Evolutionary conservation across 208 protist species (phyloP).

Genomic region (Trypanosoma congolense): DNA sequence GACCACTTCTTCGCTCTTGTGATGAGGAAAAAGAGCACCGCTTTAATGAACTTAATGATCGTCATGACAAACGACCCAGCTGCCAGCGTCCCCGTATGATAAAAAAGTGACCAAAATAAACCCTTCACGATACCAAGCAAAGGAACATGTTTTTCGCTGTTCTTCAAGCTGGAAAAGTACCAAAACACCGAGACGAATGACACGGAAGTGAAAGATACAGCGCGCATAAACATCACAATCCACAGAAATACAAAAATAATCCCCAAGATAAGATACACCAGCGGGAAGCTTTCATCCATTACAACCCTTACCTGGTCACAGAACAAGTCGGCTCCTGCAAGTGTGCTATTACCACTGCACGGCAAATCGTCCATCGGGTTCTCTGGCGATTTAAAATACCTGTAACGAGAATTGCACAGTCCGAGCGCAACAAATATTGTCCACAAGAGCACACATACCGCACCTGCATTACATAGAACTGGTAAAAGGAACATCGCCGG

Average conservation of each 20-base stretch:
- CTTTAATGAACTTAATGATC: constrained; percentile 63
- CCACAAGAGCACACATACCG: constrained; percentile 15
- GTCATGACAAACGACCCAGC: constrained; percentile 84
- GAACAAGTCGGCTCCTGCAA: constrained; percentile 2
- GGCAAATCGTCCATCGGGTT: constrained; percentile 9
- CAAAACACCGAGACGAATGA: constrained; percentile 63
- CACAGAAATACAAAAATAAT: constrained; percentile 76
- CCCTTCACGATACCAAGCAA: constrained; percentile 16
- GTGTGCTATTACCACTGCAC: neutral
- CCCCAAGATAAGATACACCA: constrained; percentile 35
- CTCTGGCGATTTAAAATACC: neutral
- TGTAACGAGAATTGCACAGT: constrained; percentile 10
- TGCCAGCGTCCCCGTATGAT: constrained; percentile 81
- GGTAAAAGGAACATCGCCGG: constrained; percentile 55
- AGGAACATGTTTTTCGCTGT: constrained; percentile 30
- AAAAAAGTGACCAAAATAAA: constrained; percentile 39
- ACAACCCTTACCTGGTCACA: constrained; percentile 1
- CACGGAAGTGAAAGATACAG: constrained; percentile 43
- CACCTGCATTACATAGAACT: constrained; percentile 20
- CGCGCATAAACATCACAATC: constrained; percentile 47
- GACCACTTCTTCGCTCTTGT: constrained; percentile 17
- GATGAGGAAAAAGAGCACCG: constrained; percentile 38
- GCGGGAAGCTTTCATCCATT: constrained; percentile 5
- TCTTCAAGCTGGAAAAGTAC: constrained; percentile 55
- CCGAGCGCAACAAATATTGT: constrained; percentile 6